Base-by-base conservation (phyloP, 225 moss, liverwort and hornwort species). In the Physcomitrellopsis africana region DNA sequence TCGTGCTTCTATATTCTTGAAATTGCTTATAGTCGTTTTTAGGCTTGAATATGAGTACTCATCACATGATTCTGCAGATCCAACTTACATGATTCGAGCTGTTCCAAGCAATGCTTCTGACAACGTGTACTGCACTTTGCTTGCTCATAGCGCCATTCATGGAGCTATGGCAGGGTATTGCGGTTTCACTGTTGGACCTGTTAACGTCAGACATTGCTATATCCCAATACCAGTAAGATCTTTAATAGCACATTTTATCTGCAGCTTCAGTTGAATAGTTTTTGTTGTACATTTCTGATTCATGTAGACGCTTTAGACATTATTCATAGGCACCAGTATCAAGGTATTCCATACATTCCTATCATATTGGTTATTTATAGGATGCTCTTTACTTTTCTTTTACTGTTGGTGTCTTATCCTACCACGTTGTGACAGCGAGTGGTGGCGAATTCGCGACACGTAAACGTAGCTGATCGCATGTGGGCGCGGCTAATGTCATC, bases 141-240 rank as follows among this genome's bases (percentile, higher is more conserved):
- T 92, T 12, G 87, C 92, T 47, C 92, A 92, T 73, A 87, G 89
- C 65, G 92, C 92, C 60, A 90, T 90, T 26, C 92, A 92, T 80
- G 92, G 92, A 16, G 87, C 89, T 69, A 92, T 92, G 92, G 89
- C 92, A 62, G 92, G 92, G 20, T 92, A 86, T 70, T 86, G 86
- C 49, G 85, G 87, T 46, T 92, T 92, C 63, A 83, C 81, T 43
- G 92, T 67, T 15, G 92, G 92, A 20, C 85, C 92, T 48, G 87
- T 92, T 60, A 92, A 92, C 72, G 84, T 64, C 54, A 81, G 83
- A 63, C 89, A 89, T 69, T 87, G 87, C 63, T 92, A 89, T 63
- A 84, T 90, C 58, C 90, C 92, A 61, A 81, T 89, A 2, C 47
- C 79, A 63, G 86, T 86, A 77, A 64, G 77, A 37, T 37, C 32